A percentile compares a stretch with the other conserved stretches of the same genome.
phyloP scores from a whole-genome alignment of 192 early-diverging fungal species.

The Coemansia sp. region DNA sequence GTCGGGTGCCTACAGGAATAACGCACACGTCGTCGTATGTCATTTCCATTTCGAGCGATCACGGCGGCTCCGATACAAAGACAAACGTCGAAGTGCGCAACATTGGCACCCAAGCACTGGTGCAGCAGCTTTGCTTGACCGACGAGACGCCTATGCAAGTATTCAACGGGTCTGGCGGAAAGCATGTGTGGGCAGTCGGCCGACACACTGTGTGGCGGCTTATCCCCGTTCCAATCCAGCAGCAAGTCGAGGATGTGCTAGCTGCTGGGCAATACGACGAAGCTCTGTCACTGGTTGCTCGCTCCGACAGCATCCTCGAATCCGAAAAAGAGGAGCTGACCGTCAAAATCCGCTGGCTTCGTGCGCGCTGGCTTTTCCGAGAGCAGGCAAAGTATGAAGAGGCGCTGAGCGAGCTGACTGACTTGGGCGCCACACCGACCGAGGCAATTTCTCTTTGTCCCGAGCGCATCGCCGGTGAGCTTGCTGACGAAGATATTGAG shows the following conservation, averaged over 20 bases:
- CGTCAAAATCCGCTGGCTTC: conserved; percentile 61
- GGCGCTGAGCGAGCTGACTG: conserved; percentile 64
- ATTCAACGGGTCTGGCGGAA: conserved; percentile 67
- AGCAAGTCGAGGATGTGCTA: conserved; percentile 72
- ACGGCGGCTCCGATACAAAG: conserved; percentile 3
- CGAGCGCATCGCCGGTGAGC: conserved; percentile 63
- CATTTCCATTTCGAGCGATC: conserved; percentile 26
- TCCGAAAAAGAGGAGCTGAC: conserved; percentile 68
- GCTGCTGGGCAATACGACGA: conserved; percentile 69
- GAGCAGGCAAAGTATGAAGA: conserved; percentile 61
- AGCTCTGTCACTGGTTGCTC: conserved; percentile 71
- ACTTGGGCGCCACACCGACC: conserved; percentile 62
- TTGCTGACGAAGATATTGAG: conserved; percentile 47
- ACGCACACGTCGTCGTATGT: conserved; percentile 53
- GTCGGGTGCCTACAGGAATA: conserved; percentile 33
- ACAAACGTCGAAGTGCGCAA: conserved; percentile 82
- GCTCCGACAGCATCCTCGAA: conserved; percentile 70
- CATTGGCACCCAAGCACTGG: conserved; percentile 75
- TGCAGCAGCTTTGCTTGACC: conserved; percentile 76
- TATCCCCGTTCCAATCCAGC: conserved; percentile 52
- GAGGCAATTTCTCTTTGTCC: conserved; percentile 72
- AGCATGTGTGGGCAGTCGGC: conserved; percentile 71
- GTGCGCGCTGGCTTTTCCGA: conserved; percentile 71
- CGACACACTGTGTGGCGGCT: conserved; percentile 71
- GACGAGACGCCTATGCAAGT: conserved; percentile 51